Evolutionary conservation across 169 alveolate species (phyloP).

Genomic region (Cryptosporidium baileyi): DNA sequence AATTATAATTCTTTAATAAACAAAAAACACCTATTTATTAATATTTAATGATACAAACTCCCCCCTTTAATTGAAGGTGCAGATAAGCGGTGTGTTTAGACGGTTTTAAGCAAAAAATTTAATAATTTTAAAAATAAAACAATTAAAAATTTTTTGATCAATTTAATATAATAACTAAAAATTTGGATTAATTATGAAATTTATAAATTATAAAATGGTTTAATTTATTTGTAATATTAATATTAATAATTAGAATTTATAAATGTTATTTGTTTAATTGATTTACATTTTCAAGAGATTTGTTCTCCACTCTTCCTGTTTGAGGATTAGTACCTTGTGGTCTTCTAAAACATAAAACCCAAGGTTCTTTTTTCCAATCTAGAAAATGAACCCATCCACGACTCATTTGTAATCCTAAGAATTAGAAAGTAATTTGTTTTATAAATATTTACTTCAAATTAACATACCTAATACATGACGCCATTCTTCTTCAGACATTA

Average conservation of each 20-base stretch:
- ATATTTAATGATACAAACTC: too few relatives aligned
- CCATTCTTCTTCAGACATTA: constrained; percentile 68
- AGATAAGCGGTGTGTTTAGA: too few relatives aligned
- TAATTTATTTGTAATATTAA: not conserved
- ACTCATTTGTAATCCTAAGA: constrained; percentile 61
- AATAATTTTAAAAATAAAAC: too few relatives aligned
- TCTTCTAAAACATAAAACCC: constrained; percentile 65
- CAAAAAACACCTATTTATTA: too few relatives aligned
- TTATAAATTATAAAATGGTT: too few relatives aligned
- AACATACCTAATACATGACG: constrained; percentile 65
- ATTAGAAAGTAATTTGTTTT: not conserved
- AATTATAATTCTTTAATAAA: too few relatives aligned
- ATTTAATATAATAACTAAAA: too few relatives aligned
- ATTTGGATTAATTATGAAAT: too few relatives aligned
- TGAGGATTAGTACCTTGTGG: constrained; percentile 69
- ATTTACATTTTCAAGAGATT: not conserved
- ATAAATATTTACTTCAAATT: not conserved
- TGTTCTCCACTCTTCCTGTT: constrained; percentile 52
- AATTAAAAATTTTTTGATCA: too few relatives aligned
- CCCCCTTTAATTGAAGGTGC: too few relatives aligned
- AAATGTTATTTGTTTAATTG: constrained; percentile 5
- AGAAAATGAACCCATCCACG: constrained; percentile 68
- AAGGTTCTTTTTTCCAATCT: constrained; percentile 68
- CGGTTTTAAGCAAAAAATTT: too few relatives aligned
- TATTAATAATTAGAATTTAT: not conserved